Base-by-base conservation (phyloP, 495 filamentous ascomycete genomes). In the Emericellopsis terricola region DNA sequence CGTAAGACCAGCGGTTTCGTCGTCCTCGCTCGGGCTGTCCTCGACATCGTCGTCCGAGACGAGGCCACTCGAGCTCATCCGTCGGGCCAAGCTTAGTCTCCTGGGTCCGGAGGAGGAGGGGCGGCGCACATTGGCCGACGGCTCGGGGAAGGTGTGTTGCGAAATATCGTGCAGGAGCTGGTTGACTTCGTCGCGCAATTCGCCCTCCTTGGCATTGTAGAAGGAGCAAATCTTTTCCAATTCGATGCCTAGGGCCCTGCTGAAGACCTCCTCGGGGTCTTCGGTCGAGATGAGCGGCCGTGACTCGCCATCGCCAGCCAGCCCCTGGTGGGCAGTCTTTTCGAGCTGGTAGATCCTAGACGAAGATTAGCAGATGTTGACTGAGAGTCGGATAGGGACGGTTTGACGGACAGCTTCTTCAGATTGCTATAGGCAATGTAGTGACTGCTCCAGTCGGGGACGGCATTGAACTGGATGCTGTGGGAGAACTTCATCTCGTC, bases 401-500 rank as follows among this genome's bases (percentile, higher is more conserved):
- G n/a, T n/a, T n/a, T n/a, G n/a, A n/a, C 84, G 50, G 59, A 93
- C 86, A 93, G 62, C 64, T 99, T 99, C 69, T 99, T 99, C 42
- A 96, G 71, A 47, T 93, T 96, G 52, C 83, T 92, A 56, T 99
- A 99, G 36, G 84, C 76, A 45, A 99, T 89, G 53, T 99, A 99
- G 55, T 94, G 72, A 41, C 74, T 80, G 60, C 85, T 94, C 89
- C 89, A 99, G 51, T 99, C 89, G 15, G 91, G 89, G 37, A 99
- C 91, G 37, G 89, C 84, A 58, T 99, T 99, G 59, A 99, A 99
- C 61, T 99, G 89, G 43, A 99, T 75, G 57, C 91, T 96, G 51
- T 96, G 89, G 32, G 89, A 94, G 66, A 99, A 99, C 71, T 94
- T 96, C 89, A 99, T 99, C 42, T 85, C 83, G 76, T 75, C 71